Evolutionary conservation across 495 filamentous ascomycete genomes (phyloP), one percentile per base, ranked within the genome.

Genomic region (Aspergillus bertholletiae): DNA sequence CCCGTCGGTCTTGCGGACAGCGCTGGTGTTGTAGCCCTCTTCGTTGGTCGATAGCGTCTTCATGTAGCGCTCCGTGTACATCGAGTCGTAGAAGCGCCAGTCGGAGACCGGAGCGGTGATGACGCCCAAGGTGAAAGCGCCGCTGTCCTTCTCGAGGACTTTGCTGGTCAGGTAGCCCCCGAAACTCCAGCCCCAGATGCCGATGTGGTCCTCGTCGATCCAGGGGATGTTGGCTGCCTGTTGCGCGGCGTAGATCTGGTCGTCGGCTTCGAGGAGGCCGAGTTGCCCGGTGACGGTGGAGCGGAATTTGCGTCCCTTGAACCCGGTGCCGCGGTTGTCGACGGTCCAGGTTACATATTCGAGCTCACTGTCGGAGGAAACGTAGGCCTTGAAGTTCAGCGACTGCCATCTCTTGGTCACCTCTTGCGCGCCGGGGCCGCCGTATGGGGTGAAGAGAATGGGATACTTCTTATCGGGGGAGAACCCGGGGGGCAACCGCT

Each of bases 41-140:
- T 23, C 59, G 26, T 61, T 61, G 2, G 51, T 52, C 7, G 55
- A 24, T 5, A 58, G 48, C 0, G 59, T 58, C 51, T 61, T 61
- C 59, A 61, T 61, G 48, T 61, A 61, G 18, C 59, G 51, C 49
- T 61, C 59, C 4, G 59, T 57, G 26, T 61, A 61, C 59, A 61
- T 61, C 8, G 59, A 58, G 55, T 61, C 55, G 44, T 61, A 61
- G 21, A 61, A 54, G 5, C 59, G 59, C 59, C 59, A 61, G 24
- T 61, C 59, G 13, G 55, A 43, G 24, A 61, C 59, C 6, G 59
- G 59, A 1, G 59, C 59, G 5, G 59, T 61, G 3, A 61, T 27
- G n/a, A 58, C 27, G 12, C 59, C 59, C 1, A 61, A 52, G 2
- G 59, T 55, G 20, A 61, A 61, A 0, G 21, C 55, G 21, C 43